phyloP scores from a whole-genome alignment of 768 basidiomycete genomes.

The Pisolithus microcarpus region DNA sequence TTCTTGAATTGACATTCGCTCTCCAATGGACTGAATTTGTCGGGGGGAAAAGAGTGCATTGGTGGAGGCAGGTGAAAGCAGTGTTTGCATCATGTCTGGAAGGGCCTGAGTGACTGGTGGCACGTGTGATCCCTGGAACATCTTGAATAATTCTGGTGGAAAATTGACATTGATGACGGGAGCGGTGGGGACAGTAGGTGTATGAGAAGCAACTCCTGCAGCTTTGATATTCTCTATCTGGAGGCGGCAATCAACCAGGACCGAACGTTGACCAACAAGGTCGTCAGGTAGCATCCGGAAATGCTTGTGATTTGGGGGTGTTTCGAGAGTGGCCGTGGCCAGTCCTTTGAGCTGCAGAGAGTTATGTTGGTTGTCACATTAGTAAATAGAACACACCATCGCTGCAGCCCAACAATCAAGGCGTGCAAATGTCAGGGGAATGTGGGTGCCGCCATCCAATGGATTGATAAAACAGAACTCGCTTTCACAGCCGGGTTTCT shows the following conservation, averaged over 20 bases:
- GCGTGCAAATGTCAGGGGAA: not conserved
- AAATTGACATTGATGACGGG: too few species aligned
- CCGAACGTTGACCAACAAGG: not conserved
- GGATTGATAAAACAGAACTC: not conserved
- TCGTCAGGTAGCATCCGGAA: not conserved
- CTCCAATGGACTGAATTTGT: not conserved
- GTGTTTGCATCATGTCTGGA: too few species aligned
- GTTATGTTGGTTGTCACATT: not conserved
- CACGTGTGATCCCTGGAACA: too few species aligned
- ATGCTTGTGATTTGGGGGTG: not conserved
- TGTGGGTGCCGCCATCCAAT: not conserved
- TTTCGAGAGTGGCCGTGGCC: not conserved
- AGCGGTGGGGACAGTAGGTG: too few species aligned
- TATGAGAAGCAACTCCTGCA: too few species aligned
- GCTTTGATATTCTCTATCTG: too few species aligned
- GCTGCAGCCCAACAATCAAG: slow-evolving; percentile 4
- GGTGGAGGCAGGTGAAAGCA: too few species aligned
- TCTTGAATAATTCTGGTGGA: too few species aligned
- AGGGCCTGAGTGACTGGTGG: too few species aligned
- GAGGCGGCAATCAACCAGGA: too few species aligned
- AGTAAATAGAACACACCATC: not conserved
- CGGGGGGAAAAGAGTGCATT: not conserved
- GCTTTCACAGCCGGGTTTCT: slow-evolving; percentile 1
- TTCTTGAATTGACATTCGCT: not conserved
- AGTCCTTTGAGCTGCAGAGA: not conserved